phyloP scores from a whole-genome alignment of 2,329 filamentous ascomycete species.

The Zymoseptoria brevis region DNA sequence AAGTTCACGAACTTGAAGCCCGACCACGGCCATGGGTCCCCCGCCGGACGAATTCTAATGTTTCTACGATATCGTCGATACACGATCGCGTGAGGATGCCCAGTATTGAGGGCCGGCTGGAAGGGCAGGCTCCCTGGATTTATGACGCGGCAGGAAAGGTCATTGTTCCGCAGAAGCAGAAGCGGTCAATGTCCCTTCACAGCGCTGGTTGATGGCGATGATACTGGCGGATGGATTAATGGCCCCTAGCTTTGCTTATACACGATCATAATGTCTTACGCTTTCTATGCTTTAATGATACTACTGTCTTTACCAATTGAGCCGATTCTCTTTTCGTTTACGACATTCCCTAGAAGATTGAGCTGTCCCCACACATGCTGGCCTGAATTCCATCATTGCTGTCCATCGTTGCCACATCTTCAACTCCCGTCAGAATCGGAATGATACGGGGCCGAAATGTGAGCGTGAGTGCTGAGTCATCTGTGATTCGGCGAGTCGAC shows the following conservation, averaged over 20 bases:
- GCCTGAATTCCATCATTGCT: too few relatives aligned
- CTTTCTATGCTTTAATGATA: not conserved
- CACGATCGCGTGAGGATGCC: constrained; percentile 3
- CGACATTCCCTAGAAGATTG: not conserved
- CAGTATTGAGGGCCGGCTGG: constrained; percentile 7
- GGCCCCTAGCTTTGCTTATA: constrained; percentile 1
- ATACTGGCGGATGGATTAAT: not conserved
- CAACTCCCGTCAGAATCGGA: too few relatives aligned
- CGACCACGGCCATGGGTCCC: constrained; percentile 1
- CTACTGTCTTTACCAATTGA: not conserved
- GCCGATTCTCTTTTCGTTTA: not conserved
- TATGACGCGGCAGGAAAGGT: constrained; percentile 1
- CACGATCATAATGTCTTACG: not conserved
- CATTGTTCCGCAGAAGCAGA: not conserved
- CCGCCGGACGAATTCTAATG: not conserved
- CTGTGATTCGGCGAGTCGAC: not conserved
- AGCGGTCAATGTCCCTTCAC: not conserved
- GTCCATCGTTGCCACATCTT: too few relatives aligned
- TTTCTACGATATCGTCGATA: constrained; percentile 2
- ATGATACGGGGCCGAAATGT: not conserved
- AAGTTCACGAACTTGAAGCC: not conserved
- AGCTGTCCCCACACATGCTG: not conserved
- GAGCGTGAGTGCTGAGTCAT: not conserved
- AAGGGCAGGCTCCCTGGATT: constrained; percentile 2
- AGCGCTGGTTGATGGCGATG: not conserved